A percentile compares a stretch with the other conserved stretches of the same genome.
Conservation (phyloP, 169 alveolate species). For the Plasmodium gaboni region DNA sequence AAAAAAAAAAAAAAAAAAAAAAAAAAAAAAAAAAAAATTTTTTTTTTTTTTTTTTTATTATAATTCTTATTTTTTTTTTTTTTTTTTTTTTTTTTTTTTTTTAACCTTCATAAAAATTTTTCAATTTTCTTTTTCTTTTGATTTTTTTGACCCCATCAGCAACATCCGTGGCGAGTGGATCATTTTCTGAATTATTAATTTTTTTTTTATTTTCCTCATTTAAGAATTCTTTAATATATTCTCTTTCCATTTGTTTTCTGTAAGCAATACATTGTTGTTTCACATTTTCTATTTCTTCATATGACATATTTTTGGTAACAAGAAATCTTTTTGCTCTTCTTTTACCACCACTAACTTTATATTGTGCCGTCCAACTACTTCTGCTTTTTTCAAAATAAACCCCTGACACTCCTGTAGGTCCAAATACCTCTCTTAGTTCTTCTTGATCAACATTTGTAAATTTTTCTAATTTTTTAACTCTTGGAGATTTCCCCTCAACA, state of each 20-base stretch:
- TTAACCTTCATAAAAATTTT: slow-evolving; percentile 48
- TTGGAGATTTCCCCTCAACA: slow-evolving; percentile 52
- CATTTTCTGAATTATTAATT: not conserved
- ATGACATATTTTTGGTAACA: slow-evolving; percentile 70
- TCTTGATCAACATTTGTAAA: slow-evolving; percentile 71
- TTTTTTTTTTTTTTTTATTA: too few relatives aligned
- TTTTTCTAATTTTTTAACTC: slow-evolving; percentile 60
- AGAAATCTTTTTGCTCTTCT: slow-evolving; percentile 75
- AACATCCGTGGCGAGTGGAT: too few relatives aligned
- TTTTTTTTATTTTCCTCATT: slow-evolving; percentile 44
- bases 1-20: too few relatives aligned
- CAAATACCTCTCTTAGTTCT: slow-evolving; percentile 63
- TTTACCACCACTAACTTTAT: slow-evolving; percentile 72
- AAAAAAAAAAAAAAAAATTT: too few relatives aligned
- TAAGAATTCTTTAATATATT: slow-evolving; percentile 45
- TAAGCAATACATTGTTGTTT: slow-evolving; percentile 73
- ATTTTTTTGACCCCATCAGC: slow-evolving; percentile 6
- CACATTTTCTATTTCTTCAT: slow-evolving; percentile 72
- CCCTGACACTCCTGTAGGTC: slow-evolving; percentile 75
- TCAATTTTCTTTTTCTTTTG: slow-evolving; percentile 41
- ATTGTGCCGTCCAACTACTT: slow-evolving; percentile 77
- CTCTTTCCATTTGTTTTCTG: slow-evolving; percentile 74
- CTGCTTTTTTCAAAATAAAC: slow-evolving; percentile 76
- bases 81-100: not conserved
- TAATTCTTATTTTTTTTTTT: too few relatives aligned